Base-by-base conservation (phyloP, 768 basidiomycete species). In the Galerina marginata region DNA sequence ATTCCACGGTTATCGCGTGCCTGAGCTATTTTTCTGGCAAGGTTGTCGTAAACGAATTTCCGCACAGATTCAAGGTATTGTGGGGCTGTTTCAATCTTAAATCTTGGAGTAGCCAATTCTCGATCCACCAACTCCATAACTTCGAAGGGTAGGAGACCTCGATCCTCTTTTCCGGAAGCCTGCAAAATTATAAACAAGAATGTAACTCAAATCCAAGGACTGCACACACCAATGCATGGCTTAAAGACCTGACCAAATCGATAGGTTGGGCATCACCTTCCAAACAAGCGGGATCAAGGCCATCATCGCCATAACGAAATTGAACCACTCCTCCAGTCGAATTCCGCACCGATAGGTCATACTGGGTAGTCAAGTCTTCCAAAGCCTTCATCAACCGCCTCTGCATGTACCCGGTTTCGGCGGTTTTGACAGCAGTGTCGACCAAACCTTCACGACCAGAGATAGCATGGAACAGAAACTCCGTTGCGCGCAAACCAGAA, bases 341-440 rank as follows among this genome's bases (percentile, higher is more conserved):
- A 74, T 96, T 99, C 33, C 97, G 86, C 23, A 99, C 96, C 9
- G 95, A 95, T 23, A 95, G 77, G 74, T 99, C 97, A 72, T 99
- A 99, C 58, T 96, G 94, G 0, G 93, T 94, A 2, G 93, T 95
- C 39, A 99, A 79, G 77, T 99, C 97, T 71, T 99, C 97, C 65
- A 99, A 76, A 2, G 96, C 96, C 73, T 99, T 99, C 97, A 99
- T 99, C 62, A 99, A 75, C 58, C 97, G 92, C 51, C 97, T 88
- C 70, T 96, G 95, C 96, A 99, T 99, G 78, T 99, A 99, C 43
- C 97, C 97, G 1, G 97, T 99, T 75, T 99, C 97, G 12, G 97
- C 97, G 0, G 97, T 99, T 78, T 99, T 99, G 76, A 99, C 97
- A 25, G 97, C 97, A 0, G 97, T 99, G 77, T 99, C 97, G 69